Conservation (phyloP, 306 rosid genomes). For the Begonia peltatifolia region DNA sequence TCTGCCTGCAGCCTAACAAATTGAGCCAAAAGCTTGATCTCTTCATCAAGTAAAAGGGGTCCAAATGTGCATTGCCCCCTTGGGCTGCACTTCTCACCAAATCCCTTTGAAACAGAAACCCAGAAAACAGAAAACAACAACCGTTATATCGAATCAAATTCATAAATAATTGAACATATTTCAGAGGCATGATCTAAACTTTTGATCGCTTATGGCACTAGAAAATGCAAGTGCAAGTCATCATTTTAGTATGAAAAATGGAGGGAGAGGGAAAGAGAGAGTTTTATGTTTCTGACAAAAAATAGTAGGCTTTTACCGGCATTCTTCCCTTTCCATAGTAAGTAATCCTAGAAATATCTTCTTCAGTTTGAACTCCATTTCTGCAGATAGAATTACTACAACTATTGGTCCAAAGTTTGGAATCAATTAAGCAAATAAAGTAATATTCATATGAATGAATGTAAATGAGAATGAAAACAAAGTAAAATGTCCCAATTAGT, state of each 20-base stretch:
- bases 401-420: background rate
- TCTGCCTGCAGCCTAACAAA: slow-evolving; percentile 85
- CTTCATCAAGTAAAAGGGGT: slow-evolving; percentile 78
- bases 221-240: too few relatives aligned
- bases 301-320: slow-evolving; percentile 32
- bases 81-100: slow-evolving; percentile 81
- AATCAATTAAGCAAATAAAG: background rate
- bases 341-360: slow-evolving; percentile 60
- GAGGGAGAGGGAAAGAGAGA: too few relatives aligned
- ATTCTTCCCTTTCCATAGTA: slow-evolving; percentile 84
- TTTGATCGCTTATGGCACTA: too few relatives aligned
- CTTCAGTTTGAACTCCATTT: slow-evolving; percentile 75
- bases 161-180: too few relatives aligned
- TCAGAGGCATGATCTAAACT: too few relatives aligned
- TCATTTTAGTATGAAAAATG: too few relatives aligned
- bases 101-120: slow-evolving; percentile 37
- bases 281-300: too few relatives aligned
- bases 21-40: slow-evolving; percentile 67
- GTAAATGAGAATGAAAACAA: too few relatives aligned
- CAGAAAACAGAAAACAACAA: background rate
- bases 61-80: slow-evolving; percentile 94
- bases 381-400: slow-evolving; percentile 28
- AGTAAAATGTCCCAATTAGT: too few relatives aligned
- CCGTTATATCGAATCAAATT: slow-evolving; percentile 6
- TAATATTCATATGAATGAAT: too few relatives aligned